Evolutionary conservation across 805 yeast genomes (phyloP), one percentile per base, ranked within the genome.

Genomic region (Cyberlindnera maritima): DNA sequence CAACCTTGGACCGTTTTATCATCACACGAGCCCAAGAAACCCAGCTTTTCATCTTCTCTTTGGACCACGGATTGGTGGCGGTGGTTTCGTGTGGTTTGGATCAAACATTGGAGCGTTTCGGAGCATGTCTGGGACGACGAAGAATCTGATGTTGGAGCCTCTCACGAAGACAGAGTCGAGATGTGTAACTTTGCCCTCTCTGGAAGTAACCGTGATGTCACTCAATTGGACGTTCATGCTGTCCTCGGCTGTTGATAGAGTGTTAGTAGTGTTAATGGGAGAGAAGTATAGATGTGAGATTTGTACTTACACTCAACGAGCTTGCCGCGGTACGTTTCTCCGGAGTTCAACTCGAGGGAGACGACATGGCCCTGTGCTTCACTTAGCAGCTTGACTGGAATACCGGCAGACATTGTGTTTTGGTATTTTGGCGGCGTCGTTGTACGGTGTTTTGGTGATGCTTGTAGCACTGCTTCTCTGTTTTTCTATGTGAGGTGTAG

Each of bases 331-430:
- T 92, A 92, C 0, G 86, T 79, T 53, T 86, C 91, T 2, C 98
- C 98, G 0, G 90, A 81, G 21, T 79, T 78, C 43, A 92, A 77
- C 64, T 92, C 99, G 15, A 92, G 64, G 1, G 95, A 80, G 9
- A 92, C 82, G 3, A 81, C 70, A 62, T 92, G 98, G 40, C 97
- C 97, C 72, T 80, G 86, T 9, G 96, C 87, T 67, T 91, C 99
- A 61, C 81, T 86, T 41, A 92, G 73, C 21, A 92, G 82, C 65
- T 89, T 85, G 17, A 90, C 82, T 2, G 98, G 98, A 29, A 89
- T 80, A 33, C 90, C 86, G 50, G 84, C 74, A 13, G 64, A 58
- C 65, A 61, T 61, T 18, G 25, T 35, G 25, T 20, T 7, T 19
- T 35, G 37, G 15, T 35, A 25, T 8, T 6, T n/a, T 15, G 18